Percentiles rank a stretch among this genome's conserved stretches.
Evolutionary conservation across 2,329 filamentous ascomycete genomes (phyloP).

Genomic region (Thielaviopsis euricoi): DNA sequence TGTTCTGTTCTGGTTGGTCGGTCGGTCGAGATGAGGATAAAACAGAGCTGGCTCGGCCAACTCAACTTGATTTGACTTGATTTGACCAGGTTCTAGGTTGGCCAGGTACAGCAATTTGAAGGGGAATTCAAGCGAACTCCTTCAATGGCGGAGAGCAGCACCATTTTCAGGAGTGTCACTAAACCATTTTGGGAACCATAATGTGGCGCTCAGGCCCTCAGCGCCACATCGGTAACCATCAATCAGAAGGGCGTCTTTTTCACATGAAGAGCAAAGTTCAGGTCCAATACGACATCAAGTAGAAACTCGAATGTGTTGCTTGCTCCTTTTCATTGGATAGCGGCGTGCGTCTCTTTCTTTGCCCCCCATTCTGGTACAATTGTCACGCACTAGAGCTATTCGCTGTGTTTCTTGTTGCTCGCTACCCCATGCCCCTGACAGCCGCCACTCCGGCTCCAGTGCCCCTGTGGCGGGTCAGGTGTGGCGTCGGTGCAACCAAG

Average conservation of each 20-base stretch:
- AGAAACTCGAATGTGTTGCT: neutral
- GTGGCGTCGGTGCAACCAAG: neutral
- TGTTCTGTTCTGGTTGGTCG: neutral
- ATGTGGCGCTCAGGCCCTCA: conserved; percentile 5
- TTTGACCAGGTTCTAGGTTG: neutral
- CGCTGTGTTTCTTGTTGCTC: neutral
- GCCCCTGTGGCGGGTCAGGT: neutral
- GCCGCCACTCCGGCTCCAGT: neutral
- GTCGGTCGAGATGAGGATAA: neutral
- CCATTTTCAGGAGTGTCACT: conserved; percentile 9
- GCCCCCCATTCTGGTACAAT: neutral
- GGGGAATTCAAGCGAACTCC: neutral
- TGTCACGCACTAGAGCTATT: neutral
- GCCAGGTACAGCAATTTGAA: neutral
- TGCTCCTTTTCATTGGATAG: neutral
- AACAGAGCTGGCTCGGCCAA: neutral
- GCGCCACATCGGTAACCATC: neutral
- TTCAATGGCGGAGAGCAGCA: neutral
- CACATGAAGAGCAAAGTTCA: neutral
- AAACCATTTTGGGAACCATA: conserved; percentile 1
- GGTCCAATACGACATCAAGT: neutral
- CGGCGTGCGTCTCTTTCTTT: neutral
- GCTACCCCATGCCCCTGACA: neutral
- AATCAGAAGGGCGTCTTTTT: neutral
- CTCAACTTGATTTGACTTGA: no score